Percentiles rank a stretch among this genome's conserved stretches.
Evolutionary conservation across 192 early-diverging fungal species (phyloP).

Genomic region (Mortierella hygrophila): DNA sequence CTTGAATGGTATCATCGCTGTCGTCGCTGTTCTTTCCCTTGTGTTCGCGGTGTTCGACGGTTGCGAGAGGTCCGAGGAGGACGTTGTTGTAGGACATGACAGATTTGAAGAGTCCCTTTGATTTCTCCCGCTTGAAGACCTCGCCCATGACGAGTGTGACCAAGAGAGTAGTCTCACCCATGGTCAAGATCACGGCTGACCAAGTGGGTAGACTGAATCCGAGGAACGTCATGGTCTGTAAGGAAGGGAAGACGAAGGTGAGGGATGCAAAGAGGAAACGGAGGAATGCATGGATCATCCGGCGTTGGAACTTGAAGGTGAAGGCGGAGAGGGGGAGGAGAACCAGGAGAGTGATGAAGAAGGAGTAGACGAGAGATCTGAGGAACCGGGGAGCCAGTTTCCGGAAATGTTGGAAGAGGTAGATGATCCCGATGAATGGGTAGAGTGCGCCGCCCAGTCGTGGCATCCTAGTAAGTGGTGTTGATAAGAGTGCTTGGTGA

Average conservation of each 20-base stretch:
- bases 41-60: constrained; percentile 8
- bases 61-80: constrained; percentile 26
- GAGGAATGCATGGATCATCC: constrained; percentile 21
- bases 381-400: constrained; percentile 34
- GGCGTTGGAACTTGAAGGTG: constrained; percentile 32
- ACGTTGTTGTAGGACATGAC: constrained; percentile 18
- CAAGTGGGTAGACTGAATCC: constrained; percentile 24
- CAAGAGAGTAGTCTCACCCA: constrained; percentile 36
- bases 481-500: not conserved
- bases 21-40: not conserved
- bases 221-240: constrained; percentile 8
- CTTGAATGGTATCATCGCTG: constrained; percentile 15
- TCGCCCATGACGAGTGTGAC: constrained; percentile 42
- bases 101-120: constrained; percentile 25
- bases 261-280: constrained; percentile 14
- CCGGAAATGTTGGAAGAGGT: constrained; percentile 23
- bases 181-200: constrained; percentile 33
- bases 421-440: constrained; percentile 28
- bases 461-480: not conserved
- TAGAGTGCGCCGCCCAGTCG: constrained; percentile 4
- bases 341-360: constrained; percentile 32
- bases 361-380: constrained; percentile 18
- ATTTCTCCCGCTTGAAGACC: constrained; percentile 29
- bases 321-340: constrained; percentile 37
- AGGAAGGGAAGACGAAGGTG: constrained; percentile 1